Evolutionary conservation across 164 flowering plant species (phyloP), one percentile per base, ranked within the genome.

Genomic region (Piper betle): DNA sequence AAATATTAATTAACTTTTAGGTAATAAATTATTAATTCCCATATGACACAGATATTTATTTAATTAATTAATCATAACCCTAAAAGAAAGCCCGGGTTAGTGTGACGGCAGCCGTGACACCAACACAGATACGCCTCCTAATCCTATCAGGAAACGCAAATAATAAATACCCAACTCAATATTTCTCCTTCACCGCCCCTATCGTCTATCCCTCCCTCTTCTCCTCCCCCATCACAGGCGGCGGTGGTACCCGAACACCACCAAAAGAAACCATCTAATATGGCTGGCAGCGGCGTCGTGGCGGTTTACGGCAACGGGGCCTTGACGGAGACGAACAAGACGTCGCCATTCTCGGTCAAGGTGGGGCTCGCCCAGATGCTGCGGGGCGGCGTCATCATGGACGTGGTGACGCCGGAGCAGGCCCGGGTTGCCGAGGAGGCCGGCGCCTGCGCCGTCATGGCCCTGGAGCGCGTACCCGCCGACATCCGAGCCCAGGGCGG

Each of bases 371-470:
- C 77, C 20, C 77, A 74, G 69, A 74, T 74, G 77, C 78, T 74
- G 48, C 68, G 77, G 1, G 80, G 80, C 16, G 80, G 80, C 25
- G 80, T 73, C 2, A 77, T 77, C 56, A 74, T 77, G 77, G 75
- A 77, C 58, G 80, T 77, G 25, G 75, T 73, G 10, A 74, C 72
- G 42, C 69, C 75, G 25, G 78, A 74, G 37, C 80, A 77, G 53
- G 80, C 80, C 17, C 53, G 77, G 12, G 58, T 74, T 16, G 80
- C 80, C 12, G 77, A 77, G 48, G 77, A 73, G 62, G 80, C 80
- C 18, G 80, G 80, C 2, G 80, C 80, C 1, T 77, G 80, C 41
- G 77, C 74, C 6, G 77, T 74, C 13, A 70, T 74, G 77, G 77
- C 77, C 25, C 69, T 74, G 0, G 77, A 74, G 58, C 74, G 77